These are phyloP conservation scores for Lasiodiplodia sp. DNA, from an alignment of 2,329 filamentous ascomycete genomes.

Conservation along the genomic window DNA sequence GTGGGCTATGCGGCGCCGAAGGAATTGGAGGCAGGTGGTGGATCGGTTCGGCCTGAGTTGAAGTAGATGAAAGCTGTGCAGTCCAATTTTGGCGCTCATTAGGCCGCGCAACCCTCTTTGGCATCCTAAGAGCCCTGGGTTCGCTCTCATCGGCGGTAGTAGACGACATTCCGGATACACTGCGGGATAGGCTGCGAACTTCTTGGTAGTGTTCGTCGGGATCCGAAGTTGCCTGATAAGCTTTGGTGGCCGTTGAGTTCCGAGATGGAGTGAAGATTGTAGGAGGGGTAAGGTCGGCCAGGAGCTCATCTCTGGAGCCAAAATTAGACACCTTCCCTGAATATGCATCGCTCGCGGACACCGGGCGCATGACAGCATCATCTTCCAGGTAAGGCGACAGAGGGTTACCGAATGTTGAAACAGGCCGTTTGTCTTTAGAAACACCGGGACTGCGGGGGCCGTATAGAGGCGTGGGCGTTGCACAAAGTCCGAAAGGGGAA, in stretches of 20 bases:
- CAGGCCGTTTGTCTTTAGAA: conserved; percentile 22
- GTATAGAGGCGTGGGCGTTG: conserved; percentile 11
- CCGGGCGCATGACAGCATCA: not conserved
- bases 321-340: conserved; percentile 12
- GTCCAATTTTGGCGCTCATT: conserved; percentile 17
- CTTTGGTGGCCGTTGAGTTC: not conserved
- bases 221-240: not conserved
- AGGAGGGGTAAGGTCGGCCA: conserved; percentile 2
- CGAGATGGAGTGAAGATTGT: not conserved
- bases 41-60: conserved; percentile 3
- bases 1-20: conserved; percentile 3
- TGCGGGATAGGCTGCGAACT: conserved; percentile 12
- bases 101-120: conserved; percentile 14
- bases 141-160: conserved; percentile 7
- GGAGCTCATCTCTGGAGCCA: conserved; percentile 10
- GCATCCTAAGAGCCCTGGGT: conserved; percentile 8
- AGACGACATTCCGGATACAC: conserved; percentile 5
- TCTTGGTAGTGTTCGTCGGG: not conserved
- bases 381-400: conserved; percentile 16
- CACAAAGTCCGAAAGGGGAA: conserved; percentile 20
- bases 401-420: conserved; percentile 26
- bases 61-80: not conserved
- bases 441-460: conserved; percentile 14
- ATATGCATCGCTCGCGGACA: conserved; percentile 14
- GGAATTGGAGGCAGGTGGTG: conserved; percentile 1